phyloP scores from a whole-genome alignment of 257 asterid genomes.

The Mentha longifolia region DNA sequence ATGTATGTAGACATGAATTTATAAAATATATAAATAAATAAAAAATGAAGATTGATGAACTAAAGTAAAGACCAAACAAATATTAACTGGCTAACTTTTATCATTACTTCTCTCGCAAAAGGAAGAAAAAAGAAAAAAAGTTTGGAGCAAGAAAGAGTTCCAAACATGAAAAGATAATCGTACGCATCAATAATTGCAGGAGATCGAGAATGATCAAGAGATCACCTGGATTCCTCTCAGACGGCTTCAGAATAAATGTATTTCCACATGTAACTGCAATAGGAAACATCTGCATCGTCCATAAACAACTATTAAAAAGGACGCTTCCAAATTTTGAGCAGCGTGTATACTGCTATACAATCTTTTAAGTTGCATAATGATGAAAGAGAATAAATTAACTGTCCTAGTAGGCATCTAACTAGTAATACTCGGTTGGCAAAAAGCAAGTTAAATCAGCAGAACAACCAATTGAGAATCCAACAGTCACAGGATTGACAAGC shows the following conservation, averaged over 20 bases:
- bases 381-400: not conserved
- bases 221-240: conserved; percentile 53
- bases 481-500: not conserved
- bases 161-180: too few species aligned
- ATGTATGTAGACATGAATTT: too few species aligned
- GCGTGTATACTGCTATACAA: not conserved
- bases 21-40: too few species aligned
- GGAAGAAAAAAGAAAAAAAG: too few species aligned
- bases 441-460: not conserved
- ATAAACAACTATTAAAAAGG: conserved; percentile 13
- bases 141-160: too few species aligned
- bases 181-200: too few species aligned
- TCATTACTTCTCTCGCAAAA: too few species aligned
- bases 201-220: too few species aligned
- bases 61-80: too few species aligned
- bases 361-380: not conserved
- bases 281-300: conserved; percentile 51
- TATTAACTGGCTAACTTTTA: too few species aligned
- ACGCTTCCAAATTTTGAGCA: conserved; percentile 2
- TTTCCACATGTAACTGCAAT: conserved; percentile 58
- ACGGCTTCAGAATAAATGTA: conserved; percentile 51
- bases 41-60: too few species aligned
- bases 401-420: too few species aligned
- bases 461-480: conserved; percentile 1
- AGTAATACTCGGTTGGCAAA: not conserved